These are phyloP conservation scores for Aureobasidium melanogenum DNA, from an alignment of 2,329 filamentous ascomycete species.

Conservation along the genomic window DNA sequence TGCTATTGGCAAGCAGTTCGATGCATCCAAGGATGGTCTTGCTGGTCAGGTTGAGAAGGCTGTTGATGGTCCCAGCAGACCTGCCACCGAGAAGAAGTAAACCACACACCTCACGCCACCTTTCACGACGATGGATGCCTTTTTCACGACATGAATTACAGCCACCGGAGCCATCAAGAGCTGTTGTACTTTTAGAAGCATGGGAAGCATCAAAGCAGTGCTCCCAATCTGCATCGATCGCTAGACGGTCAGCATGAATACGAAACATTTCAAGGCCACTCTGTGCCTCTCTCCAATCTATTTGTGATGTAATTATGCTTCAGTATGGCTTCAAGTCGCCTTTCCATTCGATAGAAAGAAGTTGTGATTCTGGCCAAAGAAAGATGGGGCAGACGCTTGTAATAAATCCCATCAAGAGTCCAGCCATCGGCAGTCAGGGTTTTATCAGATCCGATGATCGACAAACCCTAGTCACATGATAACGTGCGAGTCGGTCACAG, in stretches of 20 bases:
- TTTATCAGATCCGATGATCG: neutral
- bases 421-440: neutral
- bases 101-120: conserved; percentile 12
- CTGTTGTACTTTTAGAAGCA: neutral
- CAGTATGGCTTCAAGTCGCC: neutral
- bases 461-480: neutral
- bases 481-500: neutral
- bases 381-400: conserved; percentile 8
- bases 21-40: conserved; percentile 43
- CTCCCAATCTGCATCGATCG: neutral
- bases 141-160: conserved; percentile 1
- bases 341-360: conserved; percentile 12
- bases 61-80: conserved; percentile 33
- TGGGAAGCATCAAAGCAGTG: neutral
- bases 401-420: neutral
- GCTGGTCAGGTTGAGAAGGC: conserved; percentile 46
- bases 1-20: conserved; percentile 46
- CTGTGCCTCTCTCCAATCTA: neutral
- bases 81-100: conserved; percentile 18
- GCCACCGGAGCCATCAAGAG: neutral
- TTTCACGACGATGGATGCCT: conserved; percentile 1
- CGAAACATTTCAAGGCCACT: neutral
- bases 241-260: neutral
- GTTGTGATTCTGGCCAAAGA: conserved; percentile 5
- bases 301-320: neutral